A percentile compares a stretch with the other conserved stretches of the same genome.
Conservation (phyloP, 805 yeast genomes). For the Ogataea allantospora region DNA sequence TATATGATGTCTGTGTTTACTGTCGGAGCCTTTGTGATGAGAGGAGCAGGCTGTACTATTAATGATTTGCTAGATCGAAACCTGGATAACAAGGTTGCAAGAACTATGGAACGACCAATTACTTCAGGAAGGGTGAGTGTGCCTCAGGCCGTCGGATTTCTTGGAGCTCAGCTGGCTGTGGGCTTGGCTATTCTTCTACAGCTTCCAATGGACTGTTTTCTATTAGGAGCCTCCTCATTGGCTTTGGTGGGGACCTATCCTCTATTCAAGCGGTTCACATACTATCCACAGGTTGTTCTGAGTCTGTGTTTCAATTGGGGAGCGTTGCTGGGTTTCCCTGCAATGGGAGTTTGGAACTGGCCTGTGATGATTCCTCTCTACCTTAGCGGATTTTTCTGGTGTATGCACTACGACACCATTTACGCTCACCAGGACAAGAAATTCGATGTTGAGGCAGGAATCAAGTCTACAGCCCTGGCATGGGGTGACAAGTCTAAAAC, state of each 20-base stretch:
- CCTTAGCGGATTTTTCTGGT: conserved; percentile 80
- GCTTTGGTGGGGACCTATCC: conserved; percentile 86
- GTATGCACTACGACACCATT: conserved; percentile 92
- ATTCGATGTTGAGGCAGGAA: conserved; percentile 86
- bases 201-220: conserved; percentile 79
- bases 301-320: conserved; percentile 93
- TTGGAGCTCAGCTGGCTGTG: conserved; percentile 68
- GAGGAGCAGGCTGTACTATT: conserved; percentile 97
- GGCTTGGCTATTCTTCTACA: conserved; percentile 72
- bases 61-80: conserved; percentile 86
- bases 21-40: conserved; percentile 84
- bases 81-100: conserved; percentile 78
- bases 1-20: conserved; percentile 70
- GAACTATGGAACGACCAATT: conserved; percentile 90
- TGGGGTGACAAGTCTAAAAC: conserved; percentile 85
- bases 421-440: conserved; percentile 97
- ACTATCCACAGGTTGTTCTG: conserved; percentile 87
- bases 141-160: conserved; percentile 65
- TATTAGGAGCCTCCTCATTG: conserved; percentile 77
- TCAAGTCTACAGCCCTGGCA: conserved; percentile 90
- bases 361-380: conserved; percentile 77
- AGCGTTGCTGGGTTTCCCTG: conserved; percentile 90
- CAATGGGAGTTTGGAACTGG: conserved; percentile 82
- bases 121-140: conserved; percentile 80
- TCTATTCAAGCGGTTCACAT: conserved; percentile 88